Evolutionary conservation across 495 filamentous ascomycete genomes (phyloP), one percentile per base, ranked within the genome.

Genomic region (Amorphotheca resinae): DNA sequence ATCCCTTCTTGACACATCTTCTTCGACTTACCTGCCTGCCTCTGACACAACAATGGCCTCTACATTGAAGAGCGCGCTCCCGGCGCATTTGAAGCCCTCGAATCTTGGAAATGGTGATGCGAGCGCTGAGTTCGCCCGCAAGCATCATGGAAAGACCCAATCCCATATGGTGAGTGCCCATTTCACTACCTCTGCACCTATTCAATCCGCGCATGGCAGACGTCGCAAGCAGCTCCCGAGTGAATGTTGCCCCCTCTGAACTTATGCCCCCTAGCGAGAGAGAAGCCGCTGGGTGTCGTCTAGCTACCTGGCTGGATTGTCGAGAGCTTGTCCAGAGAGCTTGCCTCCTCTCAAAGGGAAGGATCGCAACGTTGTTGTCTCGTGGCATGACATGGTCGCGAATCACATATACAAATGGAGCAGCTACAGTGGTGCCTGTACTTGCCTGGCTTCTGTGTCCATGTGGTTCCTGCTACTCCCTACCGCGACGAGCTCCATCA

Each of bases 141-240:
- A 84, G 65, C 87, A 93, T 59, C 88, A 95, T 64, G 87, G 86
- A 54, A 95, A 95, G 75, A 80, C 86, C 41, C 84, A 88, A 59
- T 93, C 86, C 26, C 87, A 94, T 64, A 84, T 95, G 82, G 88
- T 93, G 66, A 79, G 87, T 85, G 16, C 9, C n/a, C n/a, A n/a
- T n/a, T n/a, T n/a, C n/a, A n/a, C n/a, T n/a, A 20, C 20, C 17
- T n/a, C n/a, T n/a, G n/a, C n/a, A n/a, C n/a, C n/a, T n/a, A n/a
- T 39, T 49, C 28, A 36, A 35, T 9, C 8, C 17, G 11, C 12
- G 22, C n/a, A 22, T 43, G 41, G 41, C 41, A 33, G 17, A n/a
- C n/a, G n/a, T n/a, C n/a, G n/a, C n/a, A n/a, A n/a, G n/a, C n/a
- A n/a, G n/a, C n/a, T n/a, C n/a, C n/a, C n/a, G n/a, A n/a, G n/a